phyloP scores from a whole-genome alignment of 2,329 filamentous ascomycete species.

The Sporothrix globosa region DNA sequence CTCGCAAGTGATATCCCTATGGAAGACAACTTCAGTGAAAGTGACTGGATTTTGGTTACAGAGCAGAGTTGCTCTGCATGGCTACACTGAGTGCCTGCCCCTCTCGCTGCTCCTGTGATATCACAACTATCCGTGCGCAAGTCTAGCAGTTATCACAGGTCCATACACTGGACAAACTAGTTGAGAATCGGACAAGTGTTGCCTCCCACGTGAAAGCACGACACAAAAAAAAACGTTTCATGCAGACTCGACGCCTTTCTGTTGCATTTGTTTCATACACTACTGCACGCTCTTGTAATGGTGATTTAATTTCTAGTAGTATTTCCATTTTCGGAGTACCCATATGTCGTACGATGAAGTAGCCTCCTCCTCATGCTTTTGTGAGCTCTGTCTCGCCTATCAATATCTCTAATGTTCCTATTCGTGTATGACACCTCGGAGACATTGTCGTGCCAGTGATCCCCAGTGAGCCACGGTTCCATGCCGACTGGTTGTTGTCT shows the following conservation, averaged over 20 bases:
- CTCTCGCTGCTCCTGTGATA: conserved; percentile 10
- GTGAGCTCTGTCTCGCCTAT: too few relatives aligned
- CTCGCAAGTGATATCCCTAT: too few relatives aligned
- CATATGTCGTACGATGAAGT: not conserved
- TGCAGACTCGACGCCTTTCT: not conserved
- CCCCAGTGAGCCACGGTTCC: not conserved
- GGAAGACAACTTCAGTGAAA: not conserved
- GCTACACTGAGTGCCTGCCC: not conserved
- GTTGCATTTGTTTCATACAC: conserved; percentile 15
- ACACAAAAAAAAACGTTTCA: not conserved
- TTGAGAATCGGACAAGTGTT: not conserved
- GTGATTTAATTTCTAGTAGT: not conserved
- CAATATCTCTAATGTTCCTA: not conserved
- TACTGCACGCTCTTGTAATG: conserved; percentile 10
- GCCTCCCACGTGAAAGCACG: conserved; percentile 1
- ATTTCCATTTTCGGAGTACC: not conserved
- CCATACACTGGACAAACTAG: not conserved
- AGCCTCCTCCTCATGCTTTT: too few relatives aligned
- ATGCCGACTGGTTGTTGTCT: not conserved
- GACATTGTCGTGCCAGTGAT: not conserved
- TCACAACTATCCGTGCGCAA: not conserved
- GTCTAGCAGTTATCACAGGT: conserved; percentile 9
- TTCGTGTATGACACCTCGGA: not conserved
- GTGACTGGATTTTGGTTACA: conserved; percentile 6
- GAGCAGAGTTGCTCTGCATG: conserved; percentile 15